These are phyloP conservation scores for Xylariales sp. DNA, from an alignment of 2,329 filamentous ascomycete genomes.

Conservation along the genomic window DNA sequence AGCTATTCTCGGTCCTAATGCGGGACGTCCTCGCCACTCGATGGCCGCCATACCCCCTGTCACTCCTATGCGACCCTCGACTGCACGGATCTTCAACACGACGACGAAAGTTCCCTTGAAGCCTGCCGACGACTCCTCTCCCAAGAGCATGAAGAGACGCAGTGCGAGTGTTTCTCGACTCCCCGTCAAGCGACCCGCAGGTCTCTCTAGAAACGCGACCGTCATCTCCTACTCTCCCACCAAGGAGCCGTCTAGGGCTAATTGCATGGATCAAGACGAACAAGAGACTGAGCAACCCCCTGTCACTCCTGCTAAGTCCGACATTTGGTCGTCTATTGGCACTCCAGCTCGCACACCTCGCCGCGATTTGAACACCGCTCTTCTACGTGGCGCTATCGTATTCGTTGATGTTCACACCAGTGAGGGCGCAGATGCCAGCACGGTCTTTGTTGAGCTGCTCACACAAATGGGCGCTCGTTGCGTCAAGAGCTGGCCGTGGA, in stretches of 20 bases:
- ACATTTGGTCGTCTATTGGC: constrained; percentile 49
- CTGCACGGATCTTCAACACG: constrained; percentile 61
- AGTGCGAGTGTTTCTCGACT: constrained; percentile 47
- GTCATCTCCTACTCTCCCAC: constrained; percentile 51
- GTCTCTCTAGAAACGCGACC: constrained; percentile 42
- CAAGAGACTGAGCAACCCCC: constrained; percentile 23
- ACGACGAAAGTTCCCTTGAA: constrained; percentile 75
- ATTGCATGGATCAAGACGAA: constrained; percentile 20
- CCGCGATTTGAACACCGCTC: constrained; percentile 43
- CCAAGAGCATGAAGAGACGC: constrained; percentile 42
- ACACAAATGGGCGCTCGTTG: constrained; percentile 77
- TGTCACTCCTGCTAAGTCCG: constrained; percentile 43
- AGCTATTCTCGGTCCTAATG: constrained; percentile 29
- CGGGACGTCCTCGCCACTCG: constrained; percentile 12
- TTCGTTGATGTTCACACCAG: constrained; percentile 81
- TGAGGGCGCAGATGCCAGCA: constrained; percentile 74
- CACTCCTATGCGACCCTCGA: constrained; percentile 49
- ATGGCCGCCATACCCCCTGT: constrained; percentile 34
- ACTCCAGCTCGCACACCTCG: constrained; percentile 55
- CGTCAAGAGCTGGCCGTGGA: constrained; percentile 73
- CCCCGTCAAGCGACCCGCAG: constrained; percentile 36
- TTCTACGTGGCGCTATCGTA: constrained; percentile 69
- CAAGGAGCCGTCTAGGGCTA: constrained; percentile 31
- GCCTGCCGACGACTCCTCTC: constrained; percentile 55
- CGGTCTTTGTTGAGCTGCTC: constrained; percentile 76